phyloP scores from a whole-genome alignment of 2,329 filamentous ascomycete species.

The Epichloe amarillans region DNA sequence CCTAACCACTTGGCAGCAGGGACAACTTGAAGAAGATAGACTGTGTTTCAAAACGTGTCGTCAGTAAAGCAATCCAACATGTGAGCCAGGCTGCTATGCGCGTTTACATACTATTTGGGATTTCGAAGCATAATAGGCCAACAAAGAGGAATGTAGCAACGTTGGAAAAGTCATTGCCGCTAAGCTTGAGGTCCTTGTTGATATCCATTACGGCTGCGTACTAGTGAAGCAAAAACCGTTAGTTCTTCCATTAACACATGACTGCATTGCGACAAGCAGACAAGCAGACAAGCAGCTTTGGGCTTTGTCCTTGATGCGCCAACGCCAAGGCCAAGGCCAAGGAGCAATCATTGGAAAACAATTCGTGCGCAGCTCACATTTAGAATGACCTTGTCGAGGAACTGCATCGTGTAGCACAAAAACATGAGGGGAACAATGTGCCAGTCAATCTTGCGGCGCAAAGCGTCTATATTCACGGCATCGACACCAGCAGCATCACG shows the following conservation, averaged over 20 bases:
- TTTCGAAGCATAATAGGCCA: slow-evolving; percentile 43
- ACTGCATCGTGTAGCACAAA: slow-evolving; percentile 47
- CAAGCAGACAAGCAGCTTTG: background rate
- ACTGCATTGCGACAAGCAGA: background rate
- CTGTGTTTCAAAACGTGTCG: slow-evolving; percentile 15
- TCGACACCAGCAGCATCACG: slow-evolving; percentile 22
- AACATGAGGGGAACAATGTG: slow-evolving; percentile 50
- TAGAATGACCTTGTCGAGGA: slow-evolving; percentile 50
- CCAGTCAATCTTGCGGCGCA: slow-evolving; percentile 44
- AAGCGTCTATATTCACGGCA: slow-evolving; percentile 26
- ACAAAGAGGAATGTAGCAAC: slow-evolving; percentile 50
- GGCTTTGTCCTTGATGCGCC: no score
- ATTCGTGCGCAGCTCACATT: slow-evolving; percentile 31
- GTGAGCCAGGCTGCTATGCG: background rate
- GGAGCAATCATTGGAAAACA: no score
- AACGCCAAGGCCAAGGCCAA: no score
- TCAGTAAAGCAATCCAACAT: background rate
- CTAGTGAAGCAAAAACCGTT: slow-evolving; percentile 18
- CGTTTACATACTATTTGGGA: slow-evolving; percentile 38
- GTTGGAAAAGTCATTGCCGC: slow-evolving; percentile 49
- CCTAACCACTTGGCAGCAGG: slow-evolving; percentile 49
- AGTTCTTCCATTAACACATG: background rate
- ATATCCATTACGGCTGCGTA: slow-evolving; percentile 57
- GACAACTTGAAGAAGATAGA: slow-evolving; percentile 44
- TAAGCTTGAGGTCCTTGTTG: slow-evolving; percentile 34